These are phyloP conservation scores for Clitoria ternatea DNA, from an alignment of 306 rosid species.

Conservation along the genomic window DNA sequence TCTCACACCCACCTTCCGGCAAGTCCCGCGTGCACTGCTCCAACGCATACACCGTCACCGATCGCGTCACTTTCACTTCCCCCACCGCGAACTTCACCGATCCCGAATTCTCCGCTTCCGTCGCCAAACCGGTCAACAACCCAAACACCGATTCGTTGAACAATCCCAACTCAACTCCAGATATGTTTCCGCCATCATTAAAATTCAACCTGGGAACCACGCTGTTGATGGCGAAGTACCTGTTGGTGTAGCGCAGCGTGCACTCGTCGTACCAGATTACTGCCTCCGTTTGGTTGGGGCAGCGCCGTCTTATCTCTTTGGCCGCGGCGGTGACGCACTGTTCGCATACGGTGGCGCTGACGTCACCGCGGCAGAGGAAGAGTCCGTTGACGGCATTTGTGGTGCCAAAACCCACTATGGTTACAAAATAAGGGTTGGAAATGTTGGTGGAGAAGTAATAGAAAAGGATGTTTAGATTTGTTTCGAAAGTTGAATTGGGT, in stretches of 20 bases:
- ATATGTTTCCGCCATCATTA: not conserved
- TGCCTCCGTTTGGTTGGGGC: slow-evolving; percentile 38
- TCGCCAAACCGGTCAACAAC: slow-evolving; percentile 19
- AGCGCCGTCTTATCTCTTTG: not conserved
- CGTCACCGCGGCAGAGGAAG: slow-evolving; percentile 58
- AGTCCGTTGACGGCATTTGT: slow-evolving; percentile 26
- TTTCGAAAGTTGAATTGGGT: slow-evolving; percentile 26
- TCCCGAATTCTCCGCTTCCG: slow-evolving; percentile 15
- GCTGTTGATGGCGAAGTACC: not conserved
- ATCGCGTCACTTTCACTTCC: no score
- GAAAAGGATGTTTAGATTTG: slow-evolving; percentile 43
- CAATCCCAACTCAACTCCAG: not conserved
- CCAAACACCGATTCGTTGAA: slow-evolving; percentile 26
- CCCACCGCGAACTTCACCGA: not conserved
- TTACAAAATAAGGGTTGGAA: slow-evolving; percentile 22
- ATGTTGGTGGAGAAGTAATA: slow-evolving; percentile 34
- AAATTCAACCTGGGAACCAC: not conserved
- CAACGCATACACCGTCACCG: slow-evolving; percentile 29
- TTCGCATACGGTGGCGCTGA: slow-evolving; percentile 14
- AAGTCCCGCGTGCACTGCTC: slow-evolving; percentile 23
- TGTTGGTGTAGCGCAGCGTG: slow-evolving; percentile 39
- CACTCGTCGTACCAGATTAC: slow-evolving; percentile 46
- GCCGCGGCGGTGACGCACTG: slow-evolving; percentile 38
- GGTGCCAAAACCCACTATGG: slow-evolving; percentile 14
- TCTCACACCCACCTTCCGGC: not conserved